Base-by-base conservation (phyloP, 2,329 filamentous ascomycete species). In the Apiospora hydei region DNA sequence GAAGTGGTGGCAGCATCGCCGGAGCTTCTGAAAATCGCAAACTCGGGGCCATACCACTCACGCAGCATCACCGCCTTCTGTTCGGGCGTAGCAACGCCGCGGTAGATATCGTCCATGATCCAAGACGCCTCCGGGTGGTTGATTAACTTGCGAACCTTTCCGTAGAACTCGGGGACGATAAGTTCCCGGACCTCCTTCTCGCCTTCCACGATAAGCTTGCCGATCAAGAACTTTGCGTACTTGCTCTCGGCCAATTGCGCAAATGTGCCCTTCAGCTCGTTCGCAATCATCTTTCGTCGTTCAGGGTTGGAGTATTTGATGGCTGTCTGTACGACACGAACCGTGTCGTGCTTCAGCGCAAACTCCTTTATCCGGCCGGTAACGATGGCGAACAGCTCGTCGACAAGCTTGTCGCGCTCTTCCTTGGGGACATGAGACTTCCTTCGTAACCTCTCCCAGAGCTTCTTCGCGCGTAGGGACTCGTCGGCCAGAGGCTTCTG, bases 81-180 rank as follows among this genome's bases (percentile, higher is more conserved):
- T 77, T 94, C 88, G 79, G 92, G 91, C 30, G 93, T 96, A 13
- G 96, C 95, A 72, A 96, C 92, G 67, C 92, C 93, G 73, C 96
- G 91, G 85, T 98, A 99, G 76, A 98, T 93, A 82, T 99, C 96
- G 82, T 99, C 97, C 57, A 99, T 86, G 77, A 99, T 98, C 95
- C 96, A 99, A 53, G 94, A 95, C 44, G 94, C 96, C 83, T 99
- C 97, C 1, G 96, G 90, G 83, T 99, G 96, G 82, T 98, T 96
- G 82, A 98, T 98, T 79, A 98, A 86, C 79, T 95, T 94, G 80
- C 94, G 93, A 74, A 98, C 93, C 81, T 96, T 92, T 72, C 96
- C 95, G 82, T 96, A 98, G 84, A 99, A 98, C 82, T 99, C 95
- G 61, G 94, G 92, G 16, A 99, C 91, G 78, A 99, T 94, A 76